Conservation (phyloP, 495 filamentous ascomycete species). For the Penicillium crystallinum region DNA sequence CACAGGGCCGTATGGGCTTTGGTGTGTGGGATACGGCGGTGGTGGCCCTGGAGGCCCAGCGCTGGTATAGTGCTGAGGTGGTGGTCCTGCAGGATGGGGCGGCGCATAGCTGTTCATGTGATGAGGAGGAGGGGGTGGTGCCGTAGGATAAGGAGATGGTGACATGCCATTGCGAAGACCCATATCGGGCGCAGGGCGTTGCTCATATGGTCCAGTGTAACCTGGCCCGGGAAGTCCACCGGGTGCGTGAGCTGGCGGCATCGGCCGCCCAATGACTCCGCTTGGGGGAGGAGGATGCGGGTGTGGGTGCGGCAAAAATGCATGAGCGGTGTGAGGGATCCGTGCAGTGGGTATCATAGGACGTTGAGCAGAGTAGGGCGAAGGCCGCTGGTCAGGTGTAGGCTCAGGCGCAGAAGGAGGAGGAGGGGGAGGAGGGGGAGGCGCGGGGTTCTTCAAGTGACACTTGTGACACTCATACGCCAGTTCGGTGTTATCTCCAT, state of each 20-base stretch:
- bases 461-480: constrained; percentile 50
- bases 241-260: constrained; percentile 24
- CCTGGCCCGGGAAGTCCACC: constrained; percentile 12
- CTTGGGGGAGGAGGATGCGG: constrained; percentile 13
- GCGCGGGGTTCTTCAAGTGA: constrained; percentile 38
- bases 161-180: constrained; percentile 36
- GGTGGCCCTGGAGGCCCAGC: constrained; percentile 38
- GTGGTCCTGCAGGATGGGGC: constrained; percentile 26
- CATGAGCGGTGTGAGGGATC: constrained; percentile 21
- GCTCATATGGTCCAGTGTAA: constrained; percentile 33
- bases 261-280: constrained; percentile 29
- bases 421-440: constrained; percentile 7
- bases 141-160: constrained; percentile 25
- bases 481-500: constrained; percentile 25
- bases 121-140: constrained; percentile 19
- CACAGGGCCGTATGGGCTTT: constrained; percentile 39
- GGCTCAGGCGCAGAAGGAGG: constrained; percentile 23
- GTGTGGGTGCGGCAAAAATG: constrained; percentile 26
- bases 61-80: constrained; percentile 28
- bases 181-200: constrained; percentile 21
- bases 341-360: constrained; percentile 33
- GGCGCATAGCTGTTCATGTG: constrained; percentile 33
- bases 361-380: constrained; percentile 31
- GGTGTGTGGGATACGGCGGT: constrained; percentile 32
- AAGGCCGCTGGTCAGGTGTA: constrained; percentile 33